These are phyloP conservation scores for Mortierella sp. DNA, from an alignment of 371 early-diverging fungal genomes.

Conservation along the genomic window DNA sequence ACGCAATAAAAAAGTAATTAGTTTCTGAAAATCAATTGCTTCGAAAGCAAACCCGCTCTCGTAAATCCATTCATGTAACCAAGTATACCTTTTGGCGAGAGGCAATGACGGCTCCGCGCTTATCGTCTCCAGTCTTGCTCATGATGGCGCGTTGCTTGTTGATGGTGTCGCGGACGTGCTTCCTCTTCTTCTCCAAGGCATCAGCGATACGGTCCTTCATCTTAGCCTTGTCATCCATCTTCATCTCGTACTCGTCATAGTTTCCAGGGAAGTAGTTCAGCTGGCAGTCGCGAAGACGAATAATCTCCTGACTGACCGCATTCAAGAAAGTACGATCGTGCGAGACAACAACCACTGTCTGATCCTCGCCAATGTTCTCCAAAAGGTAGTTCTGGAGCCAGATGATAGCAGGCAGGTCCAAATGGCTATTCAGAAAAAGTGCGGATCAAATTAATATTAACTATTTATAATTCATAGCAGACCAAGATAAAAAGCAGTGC, in stretches of 20 bases:
- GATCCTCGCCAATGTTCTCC: slow-evolving; percentile 62
- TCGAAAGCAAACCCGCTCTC: not conserved
- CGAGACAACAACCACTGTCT: slow-evolving; percentile 82
- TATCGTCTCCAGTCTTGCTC: slow-evolving; percentile 82
- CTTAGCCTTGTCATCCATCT: slow-evolving; percentile 72
- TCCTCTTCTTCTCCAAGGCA: slow-evolving; percentile 71
- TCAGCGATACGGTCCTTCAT: slow-evolving; percentile 68
- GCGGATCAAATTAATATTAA: slow-evolving; percentile 1
- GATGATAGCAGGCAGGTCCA: slow-evolving; percentile 84
- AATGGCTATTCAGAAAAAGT: slow-evolving; percentile 67
- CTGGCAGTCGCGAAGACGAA: slow-evolving; percentile 74
- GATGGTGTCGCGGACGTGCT: slow-evolving; percentile 73
- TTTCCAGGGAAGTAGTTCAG: slow-evolving; percentile 83
- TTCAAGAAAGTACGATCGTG: slow-evolving; percentile 88
- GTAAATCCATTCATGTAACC: not conserved
- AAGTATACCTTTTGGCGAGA: slow-evolving; percentile 78
- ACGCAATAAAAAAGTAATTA: not conserved
- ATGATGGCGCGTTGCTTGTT: slow-evolving; percentile 78
- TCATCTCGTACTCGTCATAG: slow-evolving; percentile 78
- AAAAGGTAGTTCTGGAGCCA: slow-evolving; percentile 85
- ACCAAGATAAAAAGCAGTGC: not conserved
- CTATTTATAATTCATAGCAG: no score
- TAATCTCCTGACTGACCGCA: slow-evolving; percentile 77
- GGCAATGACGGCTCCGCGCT: slow-evolving; percentile 78
- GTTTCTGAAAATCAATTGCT: not conserved